These are phyloP conservation scores for Pseudohalonectria lignicola DNA, from an alignment of 2,329 filamentous ascomycete species.

Conservation along the genomic window DNA sequence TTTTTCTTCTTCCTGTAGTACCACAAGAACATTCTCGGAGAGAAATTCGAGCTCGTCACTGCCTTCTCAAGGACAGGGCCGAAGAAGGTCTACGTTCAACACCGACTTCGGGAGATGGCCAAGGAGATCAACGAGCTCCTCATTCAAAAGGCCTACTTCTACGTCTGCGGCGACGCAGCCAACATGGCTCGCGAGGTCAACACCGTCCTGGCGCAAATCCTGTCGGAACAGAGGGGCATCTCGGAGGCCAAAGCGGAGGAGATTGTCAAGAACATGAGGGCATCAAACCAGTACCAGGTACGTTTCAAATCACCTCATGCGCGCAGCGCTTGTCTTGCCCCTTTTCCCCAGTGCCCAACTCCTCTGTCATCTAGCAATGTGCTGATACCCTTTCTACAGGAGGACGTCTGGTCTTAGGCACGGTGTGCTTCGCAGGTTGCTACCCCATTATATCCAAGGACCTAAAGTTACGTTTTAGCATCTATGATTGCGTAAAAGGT, in stretches of 20 bases:
- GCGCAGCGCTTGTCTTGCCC: background rate
- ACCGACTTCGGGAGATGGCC: conserved; percentile 73
- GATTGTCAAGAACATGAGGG: conserved; percentile 93
- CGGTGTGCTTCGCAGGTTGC: background rate
- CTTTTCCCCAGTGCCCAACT: background rate
- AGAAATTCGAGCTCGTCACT: conserved; percentile 81
- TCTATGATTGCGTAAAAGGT: no score
- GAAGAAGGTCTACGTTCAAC: conserved; percentile 95
- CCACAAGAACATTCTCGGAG: conserved; percentile 73
- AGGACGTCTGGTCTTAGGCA: conserved; percentile 61
- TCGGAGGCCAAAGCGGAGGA: conserved; percentile 85
- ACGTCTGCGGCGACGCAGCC: conserved; percentile 94
- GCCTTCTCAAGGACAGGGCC: conserved; percentile 86
- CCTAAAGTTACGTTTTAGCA: no score
- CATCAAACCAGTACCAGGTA: conserved; percentile 92
- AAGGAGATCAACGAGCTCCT: conserved; percentile 82
- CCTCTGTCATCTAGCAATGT: background rate
- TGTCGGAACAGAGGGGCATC: conserved; percentile 72
- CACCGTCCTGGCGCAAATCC: conserved; percentile 72
- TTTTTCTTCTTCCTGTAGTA: conserved; percentile 38
- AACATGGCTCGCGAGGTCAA: conserved; percentile 97
- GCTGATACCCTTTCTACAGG: conserved; percentile 33
- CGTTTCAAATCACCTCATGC: no score
- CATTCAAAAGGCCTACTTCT: conserved; percentile 82
- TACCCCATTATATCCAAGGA: no score